Conservation (phyloP, 768 basidiomycete genomes). For the Kwoniella bestiolae region DNA sequence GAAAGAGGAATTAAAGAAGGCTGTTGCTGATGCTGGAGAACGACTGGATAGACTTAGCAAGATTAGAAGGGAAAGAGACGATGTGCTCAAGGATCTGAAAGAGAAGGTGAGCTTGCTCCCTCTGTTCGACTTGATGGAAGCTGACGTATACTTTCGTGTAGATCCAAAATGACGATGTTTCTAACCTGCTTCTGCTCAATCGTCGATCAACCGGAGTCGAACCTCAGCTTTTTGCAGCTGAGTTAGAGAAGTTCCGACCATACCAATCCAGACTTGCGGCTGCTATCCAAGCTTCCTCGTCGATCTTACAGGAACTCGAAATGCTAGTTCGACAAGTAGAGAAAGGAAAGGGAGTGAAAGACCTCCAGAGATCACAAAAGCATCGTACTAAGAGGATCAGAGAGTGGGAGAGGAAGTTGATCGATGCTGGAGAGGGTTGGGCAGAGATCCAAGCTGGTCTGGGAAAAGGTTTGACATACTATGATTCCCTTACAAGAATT, state of each 20-base stretch:
- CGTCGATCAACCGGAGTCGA: conserved; percentile 81
- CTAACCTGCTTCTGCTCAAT: conserved; percentile 87
- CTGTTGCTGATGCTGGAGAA: conserved; percentile 37
- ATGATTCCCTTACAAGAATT: conserved; percentile 74
- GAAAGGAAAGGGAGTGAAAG: conserved; percentile 73
- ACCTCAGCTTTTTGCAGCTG: conserved; percentile 83
- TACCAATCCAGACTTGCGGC: conserved; percentile 81
- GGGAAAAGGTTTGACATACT: conserved; percentile 87
- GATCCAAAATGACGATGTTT: conserved; percentile 96
- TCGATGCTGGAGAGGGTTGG: conserved; percentile 77
- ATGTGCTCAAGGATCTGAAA: conserved; percentile 90
- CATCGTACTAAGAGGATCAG: conserved; percentile 79
- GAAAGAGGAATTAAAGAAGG: conserved; percentile 72
- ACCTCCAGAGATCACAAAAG: conserved; percentile 78
- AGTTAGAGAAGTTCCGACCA: conserved; percentile 93
- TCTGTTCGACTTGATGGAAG: conserved; percentile 2
- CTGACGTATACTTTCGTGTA: conserved; percentile 53
- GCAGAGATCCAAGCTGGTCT: conserved; percentile 84
- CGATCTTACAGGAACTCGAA: conserved; percentile 73
- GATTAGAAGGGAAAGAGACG: conserved; percentile 80
- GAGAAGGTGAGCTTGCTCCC: conserved; percentile 70
- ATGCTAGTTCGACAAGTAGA: conserved; percentile 74
- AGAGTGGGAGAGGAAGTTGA: conserved; percentile 73
- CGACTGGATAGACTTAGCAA: conserved; percentile 75
- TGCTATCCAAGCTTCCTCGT: conserved; percentile 77